phyloP scores from a whole-genome alignment of 768 basidiomycete genomes.

The Pleurotus citrinopileatus region DNA sequence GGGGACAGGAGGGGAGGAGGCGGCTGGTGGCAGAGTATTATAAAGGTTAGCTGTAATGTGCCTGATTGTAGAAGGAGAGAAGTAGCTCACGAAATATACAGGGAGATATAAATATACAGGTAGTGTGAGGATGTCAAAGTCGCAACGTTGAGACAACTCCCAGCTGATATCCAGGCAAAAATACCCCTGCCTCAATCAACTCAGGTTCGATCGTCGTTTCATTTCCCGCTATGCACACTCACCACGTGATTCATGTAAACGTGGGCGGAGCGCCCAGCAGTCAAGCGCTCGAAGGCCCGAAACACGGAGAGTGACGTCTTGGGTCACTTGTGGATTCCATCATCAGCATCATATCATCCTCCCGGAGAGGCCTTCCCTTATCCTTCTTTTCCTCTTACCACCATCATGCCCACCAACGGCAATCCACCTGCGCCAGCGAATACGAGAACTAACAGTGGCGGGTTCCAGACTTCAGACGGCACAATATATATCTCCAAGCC shows the following conservation, averaged over 20 bases:
- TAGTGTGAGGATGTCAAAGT: background rate
- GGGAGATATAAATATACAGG: background rate
- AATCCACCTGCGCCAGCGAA: constrained; percentile 1
- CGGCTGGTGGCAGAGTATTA: background rate
- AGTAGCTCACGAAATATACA: background rate
- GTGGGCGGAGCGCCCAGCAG: too few species aligned
- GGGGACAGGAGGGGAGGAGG: background rate
- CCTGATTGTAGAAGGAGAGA: background rate
- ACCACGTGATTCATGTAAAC: background rate
- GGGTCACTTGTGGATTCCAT: too few species aligned
- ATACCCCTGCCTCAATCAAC: background rate
- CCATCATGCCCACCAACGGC: constrained; percentile 1
- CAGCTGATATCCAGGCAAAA: background rate
- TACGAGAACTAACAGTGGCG: constrained; percentile 33
- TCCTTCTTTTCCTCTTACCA: background rate
- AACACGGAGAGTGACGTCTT: background rate
- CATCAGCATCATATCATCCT: background rate
- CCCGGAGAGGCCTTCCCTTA: background rate
- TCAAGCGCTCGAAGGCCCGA: too few species aligned
- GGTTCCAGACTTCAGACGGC: constrained; percentile 55
- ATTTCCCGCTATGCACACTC: background rate
- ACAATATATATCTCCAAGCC: constrained; percentile 76
- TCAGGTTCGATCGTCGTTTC: constrained; percentile 4
- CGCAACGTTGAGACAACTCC: background rate
- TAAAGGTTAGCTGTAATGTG: background rate